phyloP scores from a whole-genome alignment of 805 yeast species.

The Kluyveromyces lactis region DNA sequence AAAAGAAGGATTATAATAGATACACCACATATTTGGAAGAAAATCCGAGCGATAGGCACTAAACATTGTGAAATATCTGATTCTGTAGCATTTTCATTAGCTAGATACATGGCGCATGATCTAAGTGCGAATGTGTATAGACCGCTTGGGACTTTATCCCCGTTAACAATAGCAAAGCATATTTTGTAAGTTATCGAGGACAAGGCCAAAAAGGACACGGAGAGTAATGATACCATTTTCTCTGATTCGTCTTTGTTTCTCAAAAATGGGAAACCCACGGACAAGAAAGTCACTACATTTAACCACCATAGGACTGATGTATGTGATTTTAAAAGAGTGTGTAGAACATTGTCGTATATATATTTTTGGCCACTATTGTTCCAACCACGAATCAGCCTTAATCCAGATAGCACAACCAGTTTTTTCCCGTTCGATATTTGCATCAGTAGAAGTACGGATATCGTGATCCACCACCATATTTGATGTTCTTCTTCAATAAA shows the following conservation, averaged over 20 bases:
- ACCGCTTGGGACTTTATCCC: constrained; percentile 42
- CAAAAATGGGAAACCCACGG: constrained; percentile 15
- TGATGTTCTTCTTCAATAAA: constrained; percentile 95
- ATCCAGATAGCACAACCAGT: constrained; percentile 19
- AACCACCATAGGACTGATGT: constrained; percentile 40
- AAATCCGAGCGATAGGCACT: constrained; percentile 29
- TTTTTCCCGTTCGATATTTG: constrained; percentile 6
- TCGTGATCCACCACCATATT: constrained; percentile 79
- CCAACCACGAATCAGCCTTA: constrained; percentile 73
- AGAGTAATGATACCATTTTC: constrained; percentile 39
- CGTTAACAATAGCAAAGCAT: constrained; percentile 44
- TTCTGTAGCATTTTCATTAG: constrained; percentile 9
- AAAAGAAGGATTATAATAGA: constrained; percentile 26
- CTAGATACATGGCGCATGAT: constrained; percentile 8
- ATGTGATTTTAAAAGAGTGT: constrained; percentile 33
- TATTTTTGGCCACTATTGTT: constrained; percentile 85
- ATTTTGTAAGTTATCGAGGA: constrained; percentile 46
- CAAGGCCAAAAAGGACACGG: constrained; percentile 29
- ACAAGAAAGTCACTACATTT: constrained; percentile 32
- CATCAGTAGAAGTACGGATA: constrained; percentile 24
- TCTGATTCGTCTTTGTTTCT: constrained; percentile 27
- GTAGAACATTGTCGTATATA: constrained; percentile 41
- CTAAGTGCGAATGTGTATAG: constrained; percentile 16
- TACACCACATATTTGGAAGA: constrained; percentile 28
- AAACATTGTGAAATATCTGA: constrained; percentile 25